phyloP scores from a whole-genome alignment of 2,329 filamentous ascomycete genomes.

The Uncinocarpus reesii region DNA sequence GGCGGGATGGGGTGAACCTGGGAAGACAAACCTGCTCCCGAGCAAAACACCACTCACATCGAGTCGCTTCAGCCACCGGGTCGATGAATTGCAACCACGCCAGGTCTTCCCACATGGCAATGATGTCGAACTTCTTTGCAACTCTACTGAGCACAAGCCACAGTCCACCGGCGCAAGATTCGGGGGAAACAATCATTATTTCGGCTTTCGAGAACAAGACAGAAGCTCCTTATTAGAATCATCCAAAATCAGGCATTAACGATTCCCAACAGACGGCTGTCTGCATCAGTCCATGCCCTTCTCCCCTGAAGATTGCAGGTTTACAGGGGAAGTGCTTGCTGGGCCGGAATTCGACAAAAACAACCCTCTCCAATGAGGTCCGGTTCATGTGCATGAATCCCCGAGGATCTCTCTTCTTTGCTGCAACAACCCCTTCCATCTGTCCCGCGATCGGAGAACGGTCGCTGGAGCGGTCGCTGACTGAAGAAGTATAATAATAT shows the following conservation, averaged over 20 bases:
- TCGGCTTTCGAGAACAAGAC: too few relatives aligned
- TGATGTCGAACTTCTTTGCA: not conserved
- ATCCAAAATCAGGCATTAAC: too few relatives aligned
- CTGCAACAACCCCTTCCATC: too few relatives aligned
- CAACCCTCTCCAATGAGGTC: not conserved
- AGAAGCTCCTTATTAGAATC: too few relatives aligned
- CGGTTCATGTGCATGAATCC: too few relatives aligned
- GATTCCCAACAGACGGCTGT: too few relatives aligned
- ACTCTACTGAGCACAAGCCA: slow-evolving; percentile 5
- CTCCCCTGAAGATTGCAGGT: not conserved
- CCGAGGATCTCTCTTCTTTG: not conserved
- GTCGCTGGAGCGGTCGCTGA: not conserved
- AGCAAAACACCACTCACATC: not conserved
- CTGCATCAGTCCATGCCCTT: not conserved
- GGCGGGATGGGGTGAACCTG: not conserved
- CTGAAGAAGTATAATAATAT: not conserved
- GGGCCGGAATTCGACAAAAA: not conserved
- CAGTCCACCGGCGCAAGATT: not conserved
- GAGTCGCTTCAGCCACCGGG: not conserved
- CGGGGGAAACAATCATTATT: too few relatives aligned
- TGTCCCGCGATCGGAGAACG: not conserved
- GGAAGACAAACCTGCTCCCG: not conserved
- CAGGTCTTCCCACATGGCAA: slow-evolving; percentile 3
- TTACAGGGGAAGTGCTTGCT: not conserved
- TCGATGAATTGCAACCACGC: not conserved